These are phyloP conservation scores for Phytopythium chamaehyphon DNA, from an alignment of 352 stramenopile species.

Conservation along the genomic window DNA sequence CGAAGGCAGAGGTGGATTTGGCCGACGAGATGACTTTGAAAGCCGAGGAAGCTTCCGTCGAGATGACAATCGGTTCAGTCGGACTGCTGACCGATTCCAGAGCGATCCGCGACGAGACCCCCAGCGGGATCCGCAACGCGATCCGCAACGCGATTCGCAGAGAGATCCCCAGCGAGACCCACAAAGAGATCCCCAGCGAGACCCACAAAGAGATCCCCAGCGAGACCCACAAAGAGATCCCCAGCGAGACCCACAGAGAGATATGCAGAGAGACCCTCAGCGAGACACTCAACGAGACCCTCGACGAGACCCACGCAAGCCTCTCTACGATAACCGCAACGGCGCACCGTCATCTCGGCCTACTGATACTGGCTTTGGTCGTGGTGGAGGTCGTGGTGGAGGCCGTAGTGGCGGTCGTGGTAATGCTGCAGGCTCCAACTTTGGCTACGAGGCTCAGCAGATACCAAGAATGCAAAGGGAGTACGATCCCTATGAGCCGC, in stretches of 20 bases:
- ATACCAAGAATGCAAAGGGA: constrained; percentile 1
- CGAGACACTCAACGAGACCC: background rate
- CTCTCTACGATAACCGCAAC: constrained; percentile 3
- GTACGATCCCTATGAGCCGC: constrained; percentile 5
- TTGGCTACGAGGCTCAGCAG: constrained; percentile 1
- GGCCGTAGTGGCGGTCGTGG: background rate
- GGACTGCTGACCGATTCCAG: background rate
- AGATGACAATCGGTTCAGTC: background rate
- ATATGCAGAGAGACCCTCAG: too few relatives aligned
- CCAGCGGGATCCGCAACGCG: background rate
- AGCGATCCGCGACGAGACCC: background rate
- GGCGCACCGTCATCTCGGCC: background rate
- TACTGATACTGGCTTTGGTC: background rate
- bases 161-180: too few relatives aligned
- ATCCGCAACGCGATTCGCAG: background rate
- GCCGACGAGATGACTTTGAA: background rate
- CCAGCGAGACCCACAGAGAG: background rate
- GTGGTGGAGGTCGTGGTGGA: background rate
- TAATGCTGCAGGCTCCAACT: background rate
- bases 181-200: background rate
- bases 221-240: background rate
- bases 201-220: background rate
- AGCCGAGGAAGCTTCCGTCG: background rate
- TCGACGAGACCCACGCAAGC: constrained; percentile 2
- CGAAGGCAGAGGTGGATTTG: background rate